phyloP scores from a whole-genome alignment of 2,329 filamentous ascomycete species.

The Diplodia sapinea region DNA sequence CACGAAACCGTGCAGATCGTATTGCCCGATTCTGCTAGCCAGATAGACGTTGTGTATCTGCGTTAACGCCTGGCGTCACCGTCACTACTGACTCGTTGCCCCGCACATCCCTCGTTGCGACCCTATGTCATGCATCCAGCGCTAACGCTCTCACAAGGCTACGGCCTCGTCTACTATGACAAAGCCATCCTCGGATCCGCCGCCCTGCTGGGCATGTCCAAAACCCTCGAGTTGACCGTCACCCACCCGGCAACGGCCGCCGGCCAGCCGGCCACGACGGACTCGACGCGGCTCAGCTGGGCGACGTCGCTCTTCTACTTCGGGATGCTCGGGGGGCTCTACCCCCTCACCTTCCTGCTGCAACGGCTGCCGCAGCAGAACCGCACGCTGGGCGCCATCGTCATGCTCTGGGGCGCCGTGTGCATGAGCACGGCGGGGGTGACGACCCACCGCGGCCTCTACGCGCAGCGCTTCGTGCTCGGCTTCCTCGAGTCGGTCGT shows the following conservation, averaged over 20 bases:
- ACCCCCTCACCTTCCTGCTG: constrained; percentile 73
- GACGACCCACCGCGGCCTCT: constrained; percentile 67
- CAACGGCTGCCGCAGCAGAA: constrained; percentile 68
- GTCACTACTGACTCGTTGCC: neutral
- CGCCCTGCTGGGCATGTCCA: constrained; percentile 76
- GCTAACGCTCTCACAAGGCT: constrained; percentile 51
- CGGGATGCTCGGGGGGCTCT: constrained; percentile 75
- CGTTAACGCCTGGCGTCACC: neutral
- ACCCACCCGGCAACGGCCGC: constrained; percentile 55
- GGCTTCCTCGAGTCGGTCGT: constrained; percentile 63
- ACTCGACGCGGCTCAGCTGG: constrained; percentile 74
- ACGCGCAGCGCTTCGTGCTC: constrained; percentile 60
- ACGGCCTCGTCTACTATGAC: constrained; percentile 73
- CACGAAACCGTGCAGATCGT: constrained; percentile 19
- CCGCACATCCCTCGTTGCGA: neutral
- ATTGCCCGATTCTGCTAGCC: constrained; percentile 25
- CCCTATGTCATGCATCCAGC: neutral
- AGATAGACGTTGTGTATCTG: constrained; percentile 5
- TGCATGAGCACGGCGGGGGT: constrained; percentile 72
- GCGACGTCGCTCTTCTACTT: constrained; percentile 82
- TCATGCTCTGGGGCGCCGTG: constrained; percentile 69
- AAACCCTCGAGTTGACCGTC: constrained; percentile 66
- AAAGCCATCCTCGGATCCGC: constrained; percentile 78
- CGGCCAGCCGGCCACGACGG: constrained; percentile 52
- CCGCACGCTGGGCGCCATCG: constrained; percentile 66